Percentiles rank a stretch among this genome's conserved stretches.
Conservation (phyloP, 345 rosid species). For the Rhodamnia argentea region DNA sequence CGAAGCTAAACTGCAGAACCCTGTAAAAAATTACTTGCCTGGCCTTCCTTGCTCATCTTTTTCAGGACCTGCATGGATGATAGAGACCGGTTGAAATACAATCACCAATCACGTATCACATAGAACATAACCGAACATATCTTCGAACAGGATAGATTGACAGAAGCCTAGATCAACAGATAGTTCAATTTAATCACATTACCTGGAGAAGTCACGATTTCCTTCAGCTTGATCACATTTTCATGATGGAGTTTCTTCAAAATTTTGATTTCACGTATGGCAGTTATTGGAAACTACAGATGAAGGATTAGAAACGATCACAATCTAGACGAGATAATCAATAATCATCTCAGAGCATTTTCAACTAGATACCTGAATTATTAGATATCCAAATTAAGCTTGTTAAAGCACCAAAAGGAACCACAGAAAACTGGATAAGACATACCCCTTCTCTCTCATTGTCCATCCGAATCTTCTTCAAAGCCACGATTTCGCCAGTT, state of each 20-base stretch:
- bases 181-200: background rate
- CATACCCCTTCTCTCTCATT: slow-evolving; percentile 95
- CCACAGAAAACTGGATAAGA: background rate
- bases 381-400: background rate
- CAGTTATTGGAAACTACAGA: slow-evolving; percentile 69
- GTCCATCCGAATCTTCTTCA: slow-evolving; percentile 96
- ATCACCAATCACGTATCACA: background rate
- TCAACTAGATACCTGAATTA: background rate
- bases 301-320: background rate
- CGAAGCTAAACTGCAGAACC: background rate
- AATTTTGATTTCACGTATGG: slow-evolving; percentile 74
- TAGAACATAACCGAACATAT: background rate
- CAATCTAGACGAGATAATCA: background rate
- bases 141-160: background rate
- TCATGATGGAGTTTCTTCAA: slow-evolving; percentile 67
- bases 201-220: slow-evolving; percentile 76
- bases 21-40: slow-evolving; percentile 33
- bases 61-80: slow-evolving; percentile 51
- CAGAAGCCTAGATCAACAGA: background rate
- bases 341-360: background rate
- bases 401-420: background rate
- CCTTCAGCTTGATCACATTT: slow-evolving; percentile 61
- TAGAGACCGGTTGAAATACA: background rate
- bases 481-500: slow-evolving; percentile 88
- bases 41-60: slow-evolving; percentile 81